Conservation (phyloP, 495 filamentous ascomycete genomes). For the Xylaria longipes region DNA sequence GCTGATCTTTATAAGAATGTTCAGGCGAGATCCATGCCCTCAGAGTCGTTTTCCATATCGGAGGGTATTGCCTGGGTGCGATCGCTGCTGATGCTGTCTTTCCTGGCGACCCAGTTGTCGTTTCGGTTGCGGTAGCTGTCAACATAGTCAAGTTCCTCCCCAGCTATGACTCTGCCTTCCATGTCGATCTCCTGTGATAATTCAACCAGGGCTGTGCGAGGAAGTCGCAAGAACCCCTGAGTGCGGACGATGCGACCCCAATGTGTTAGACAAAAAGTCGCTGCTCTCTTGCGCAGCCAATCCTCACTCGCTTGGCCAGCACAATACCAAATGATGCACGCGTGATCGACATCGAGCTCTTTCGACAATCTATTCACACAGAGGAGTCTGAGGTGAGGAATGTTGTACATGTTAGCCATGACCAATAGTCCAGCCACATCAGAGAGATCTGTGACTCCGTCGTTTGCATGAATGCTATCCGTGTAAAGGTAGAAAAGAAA, state of each 20-base stretch:
- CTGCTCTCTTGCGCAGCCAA: conserved; percentile 87
- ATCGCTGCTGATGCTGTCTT: conserved; percentile 64
- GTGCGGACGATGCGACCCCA: conserved; percentile 96
- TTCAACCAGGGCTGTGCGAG: conserved; percentile 78
- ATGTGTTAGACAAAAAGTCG: conserved; percentile 84
- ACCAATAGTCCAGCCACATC: conserved; percentile 96
- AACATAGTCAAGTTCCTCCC: conserved; percentile 81
- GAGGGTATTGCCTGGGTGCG: conserved; percentile 63
- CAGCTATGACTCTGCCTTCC: conserved; percentile 85
- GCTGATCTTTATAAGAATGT: not conserved
- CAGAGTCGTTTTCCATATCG: conserved; percentile 72
- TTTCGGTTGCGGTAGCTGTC: conserved; percentile 70
- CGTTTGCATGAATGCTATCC: conserved; percentile 78
- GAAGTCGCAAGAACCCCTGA: conserved; percentile 79
- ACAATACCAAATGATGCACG: conserved; percentile 95
- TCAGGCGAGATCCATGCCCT: conserved; percentile 60
- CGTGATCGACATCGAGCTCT: conserved; percentile 92
- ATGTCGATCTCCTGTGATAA: conserved; percentile 92
- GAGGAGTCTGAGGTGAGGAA: conserved; percentile 86
- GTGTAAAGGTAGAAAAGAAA: conserved; percentile 98
- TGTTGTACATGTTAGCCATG: conserved; percentile 97
- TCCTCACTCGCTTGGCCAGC: conserved; percentile 88
- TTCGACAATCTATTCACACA: conserved; percentile 86
- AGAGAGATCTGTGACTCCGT: conserved; percentile 66
- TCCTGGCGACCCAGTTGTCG: conserved; percentile 59